Evolutionary conservation across 768 basidiomycete species (phyloP).

Genomic region (Russula abietina): DNA sequence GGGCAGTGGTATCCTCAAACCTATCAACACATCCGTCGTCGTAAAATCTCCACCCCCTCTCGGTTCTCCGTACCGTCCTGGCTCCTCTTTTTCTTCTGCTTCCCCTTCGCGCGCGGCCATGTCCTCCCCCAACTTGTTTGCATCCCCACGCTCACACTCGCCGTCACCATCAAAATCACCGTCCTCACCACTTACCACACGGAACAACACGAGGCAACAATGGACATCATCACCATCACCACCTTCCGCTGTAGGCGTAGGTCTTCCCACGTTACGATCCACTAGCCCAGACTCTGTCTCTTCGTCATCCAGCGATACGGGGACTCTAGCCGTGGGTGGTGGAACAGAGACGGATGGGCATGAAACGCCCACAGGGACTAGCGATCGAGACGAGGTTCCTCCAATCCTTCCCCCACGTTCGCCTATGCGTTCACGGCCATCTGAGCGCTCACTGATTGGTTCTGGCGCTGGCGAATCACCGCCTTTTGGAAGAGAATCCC

Average conservation of each 20-base stretch:
- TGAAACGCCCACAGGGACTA: slow-evolving; percentile 23
- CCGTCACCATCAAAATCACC: slow-evolving; percentile 4
- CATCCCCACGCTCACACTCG: slow-evolving; percentile 3
- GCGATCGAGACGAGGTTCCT: slow-evolving; percentile 37
- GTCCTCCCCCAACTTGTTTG: slow-evolving; percentile 59
- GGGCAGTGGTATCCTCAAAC: slow-evolving; percentile 32
- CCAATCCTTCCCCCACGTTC: slow-evolving; percentile 45
- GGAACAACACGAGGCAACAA: slow-evolving; percentile 25
- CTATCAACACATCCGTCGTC: slow-evolving; percentile 30
- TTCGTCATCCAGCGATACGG: slow-evolving; percentile 22
- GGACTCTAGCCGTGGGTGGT: slow-evolving; percentile 28
- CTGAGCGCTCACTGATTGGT: slow-evolving; percentile 17
- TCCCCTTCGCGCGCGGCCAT: slow-evolving; percentile 42
- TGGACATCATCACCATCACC: slow-evolving; percentile 5
- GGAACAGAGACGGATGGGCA: slow-evolving; percentile 23
- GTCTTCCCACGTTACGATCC: slow-evolving; percentile 17
- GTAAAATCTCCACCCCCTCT: slow-evolving; percentile 26
- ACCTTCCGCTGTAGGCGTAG: neutral
- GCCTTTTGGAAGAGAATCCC: slow-evolving; percentile 13
- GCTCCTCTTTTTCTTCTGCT: neutral
- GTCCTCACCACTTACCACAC: neutral
- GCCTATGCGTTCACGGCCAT: slow-evolving; percentile 42
- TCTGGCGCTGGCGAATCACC: slow-evolving; percentile 6
- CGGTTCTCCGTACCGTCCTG: slow-evolving; percentile 15
- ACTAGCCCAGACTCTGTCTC: slow-evolving; percentile 14